Evolutionary conservation across 306 rosid species (phyloP).

Genomic region (Cicer cuneatum): DNA sequence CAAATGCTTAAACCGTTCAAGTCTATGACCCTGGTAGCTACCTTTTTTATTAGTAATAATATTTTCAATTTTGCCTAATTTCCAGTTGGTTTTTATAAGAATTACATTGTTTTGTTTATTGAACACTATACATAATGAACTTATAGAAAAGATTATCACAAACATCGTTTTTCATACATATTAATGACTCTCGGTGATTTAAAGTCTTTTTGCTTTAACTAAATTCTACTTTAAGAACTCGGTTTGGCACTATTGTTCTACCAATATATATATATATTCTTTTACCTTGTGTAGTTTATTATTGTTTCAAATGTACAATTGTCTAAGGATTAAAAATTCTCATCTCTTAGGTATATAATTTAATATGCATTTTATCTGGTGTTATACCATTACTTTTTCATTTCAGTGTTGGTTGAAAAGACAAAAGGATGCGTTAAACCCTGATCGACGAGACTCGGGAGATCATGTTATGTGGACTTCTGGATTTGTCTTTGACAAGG

Average conservation of each 20-base stretch:
- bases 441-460: slow-evolving; percentile 64
- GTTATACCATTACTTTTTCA: slow-evolving; percentile 36
- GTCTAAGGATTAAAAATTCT: neutral
- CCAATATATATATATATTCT: slow-evolving; percentile 23
- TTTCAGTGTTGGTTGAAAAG: slow-evolving; percentile 93
- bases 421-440: slow-evolving; percentile 75
- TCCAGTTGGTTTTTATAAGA: neutral
- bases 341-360: slow-evolving; percentile 8
- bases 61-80: neutral
- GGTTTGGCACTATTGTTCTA: slow-evolving; percentile 5
- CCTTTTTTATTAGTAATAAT: neutral
- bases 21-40: neutral
- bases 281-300: slow-evolving; percentile 10
- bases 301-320: slow-evolving; percentile 30
- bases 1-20: slow-evolving; percentile 1
- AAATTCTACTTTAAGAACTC: slow-evolving; percentile 14
- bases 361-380: slow-evolving; percentile 18
- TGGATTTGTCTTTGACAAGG: slow-evolving; percentile 76
- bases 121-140: slow-evolving; percentile 1
- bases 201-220: slow-evolving; percentile 3
- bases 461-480: slow-evolving; percentile 79
- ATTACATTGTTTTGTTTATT: slow-evolving; percentile 22
- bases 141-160: neutral
- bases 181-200: slow-evolving; percentile 10
- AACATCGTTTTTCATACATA: neutral